A percentile compares a stretch with the other conserved stretches of the same genome.
These are phyloP conservation scores for Globisporangium heterothallicum DNA, from an alignment of 352 stramenopile species.

Conservation along the genomic window DNA sequence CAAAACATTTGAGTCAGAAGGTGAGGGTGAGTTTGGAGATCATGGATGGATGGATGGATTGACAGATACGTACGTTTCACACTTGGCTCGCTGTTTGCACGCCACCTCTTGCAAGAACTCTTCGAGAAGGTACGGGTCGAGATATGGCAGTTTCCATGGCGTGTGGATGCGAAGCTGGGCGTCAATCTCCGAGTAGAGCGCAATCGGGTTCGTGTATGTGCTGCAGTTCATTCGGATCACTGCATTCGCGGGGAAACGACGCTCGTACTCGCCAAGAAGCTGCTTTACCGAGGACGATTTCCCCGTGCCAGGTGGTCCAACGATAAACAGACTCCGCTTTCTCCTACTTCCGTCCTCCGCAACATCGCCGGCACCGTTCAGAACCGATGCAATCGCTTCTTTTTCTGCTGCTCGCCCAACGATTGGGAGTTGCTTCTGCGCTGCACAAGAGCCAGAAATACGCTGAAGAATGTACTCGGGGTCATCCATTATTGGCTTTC, in stretches of 20 bases:
- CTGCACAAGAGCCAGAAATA: conserved; percentile 19
- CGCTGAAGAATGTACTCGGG: conserved; percentile 22
- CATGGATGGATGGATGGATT: neutral
- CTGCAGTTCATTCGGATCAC: conserved; percentile 64
- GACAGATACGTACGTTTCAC: conserved; percentile 8
- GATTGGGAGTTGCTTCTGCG: conserved; percentile 15
- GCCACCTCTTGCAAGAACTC: conserved; percentile 27
- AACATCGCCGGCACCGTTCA: conserved; percentile 10
- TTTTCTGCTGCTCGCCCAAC: conserved; percentile 40
- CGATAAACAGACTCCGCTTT: conserved; percentile 45
- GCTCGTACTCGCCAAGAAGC: conserved; percentile 27
- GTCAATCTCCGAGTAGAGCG: conserved; percentile 35
- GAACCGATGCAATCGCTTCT: conserved; percentile 26
- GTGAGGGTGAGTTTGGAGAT: conserved; percentile 2
- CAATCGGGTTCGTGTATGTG: conserved; percentile 42
- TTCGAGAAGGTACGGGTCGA: conserved; percentile 43
- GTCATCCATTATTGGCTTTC: conserved; percentile 11
- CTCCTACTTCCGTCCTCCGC: neutral
- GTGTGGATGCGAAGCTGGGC: conserved; percentile 23
- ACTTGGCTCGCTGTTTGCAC: neutral
- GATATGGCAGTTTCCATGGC: conserved; percentile 16
- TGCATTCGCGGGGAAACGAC: conserved; percentile 2
- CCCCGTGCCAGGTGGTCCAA: conserved; percentile 60
- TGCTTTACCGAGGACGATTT: conserved; percentile 58
- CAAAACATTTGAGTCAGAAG: neutral